Evolutionary conservation across 2,329 filamentous ascomycete species (phyloP).

Genomic region (Xylariaceae sp.): DNA sequence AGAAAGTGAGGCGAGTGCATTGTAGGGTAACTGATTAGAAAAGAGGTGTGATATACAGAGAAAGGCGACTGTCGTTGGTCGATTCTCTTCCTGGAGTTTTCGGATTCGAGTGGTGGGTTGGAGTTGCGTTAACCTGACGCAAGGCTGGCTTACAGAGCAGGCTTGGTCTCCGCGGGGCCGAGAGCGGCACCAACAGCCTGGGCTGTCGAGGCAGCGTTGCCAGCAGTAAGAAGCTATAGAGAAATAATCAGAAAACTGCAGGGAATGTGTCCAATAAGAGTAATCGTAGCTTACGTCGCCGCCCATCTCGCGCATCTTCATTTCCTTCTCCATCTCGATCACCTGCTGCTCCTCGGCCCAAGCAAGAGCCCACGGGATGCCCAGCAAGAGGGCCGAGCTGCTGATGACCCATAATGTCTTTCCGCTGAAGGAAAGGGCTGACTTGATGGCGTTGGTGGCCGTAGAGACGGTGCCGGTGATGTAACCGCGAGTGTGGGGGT

Average conservation of each 20-base stretch:
- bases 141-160: slow-evolving; percentile 42
- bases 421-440: slow-evolving; percentile 65
- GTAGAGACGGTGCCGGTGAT: slow-evolving; percentile 56
- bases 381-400: slow-evolving; percentile 82
- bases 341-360: slow-evolving; percentile 96
- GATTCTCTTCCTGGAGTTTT: not conserved
- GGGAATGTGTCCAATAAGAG: not conserved
- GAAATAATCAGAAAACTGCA: slow-evolving; percentile 10
- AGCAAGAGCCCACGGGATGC: slow-evolving; percentile 88
- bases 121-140: not conserved
- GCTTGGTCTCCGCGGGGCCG: slow-evolving; percentile 44
- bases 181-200: slow-evolving; percentile 47
- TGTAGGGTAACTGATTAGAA: slow-evolving; percentile 4
- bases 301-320: slow-evolving; percentile 89
- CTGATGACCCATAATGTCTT: slow-evolving; percentile 87
- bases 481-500: slow-evolving; percentile 64
- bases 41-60: slow-evolving; percentile 15
- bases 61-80: not conserved
- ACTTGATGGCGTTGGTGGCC: slow-evolving; percentile 53
- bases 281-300: slow-evolving; percentile 50
- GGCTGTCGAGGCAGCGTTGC: slow-evolving; percentile 39
- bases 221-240: slow-evolving; percentile 45
- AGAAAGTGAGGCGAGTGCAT: not conserved
- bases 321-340: slow-evolving; percentile 95
- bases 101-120: not conserved